Conservation (phyloP, 2,329 filamentous ascomycete species). For the Aureobasidium sp. region DNA sequence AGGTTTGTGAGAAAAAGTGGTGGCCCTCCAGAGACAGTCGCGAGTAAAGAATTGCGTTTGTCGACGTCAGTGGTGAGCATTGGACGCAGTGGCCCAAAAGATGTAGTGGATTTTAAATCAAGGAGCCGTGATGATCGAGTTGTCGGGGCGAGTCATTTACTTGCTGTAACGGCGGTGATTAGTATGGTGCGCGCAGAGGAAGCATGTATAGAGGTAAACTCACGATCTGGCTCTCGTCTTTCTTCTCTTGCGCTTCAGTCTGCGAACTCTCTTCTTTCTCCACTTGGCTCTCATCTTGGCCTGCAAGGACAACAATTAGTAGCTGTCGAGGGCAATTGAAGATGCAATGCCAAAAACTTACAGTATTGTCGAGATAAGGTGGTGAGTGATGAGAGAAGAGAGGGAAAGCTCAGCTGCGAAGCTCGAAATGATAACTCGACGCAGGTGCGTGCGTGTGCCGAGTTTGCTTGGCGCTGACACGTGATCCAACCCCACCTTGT, state of each 20-base stretch:
- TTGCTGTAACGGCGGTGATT: conserved; percentile 23
- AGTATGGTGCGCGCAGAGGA: conserved; percentile 4
- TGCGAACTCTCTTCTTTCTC: conserved; percentile 99
- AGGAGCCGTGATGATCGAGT: conserved; percentile 19
- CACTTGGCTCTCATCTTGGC: conserved; percentile 87
- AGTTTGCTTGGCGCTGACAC: conserved; percentile 14
- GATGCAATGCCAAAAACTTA: conserved; percentile 23
- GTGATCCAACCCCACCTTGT: no score
- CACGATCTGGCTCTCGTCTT: conserved; percentile 98
- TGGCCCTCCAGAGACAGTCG: not conserved
- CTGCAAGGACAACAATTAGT: conserved; percentile 14
- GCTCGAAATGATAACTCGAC: not conserved
- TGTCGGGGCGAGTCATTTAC: conserved; percentile 38
- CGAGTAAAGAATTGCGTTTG: conserved; percentile 7
- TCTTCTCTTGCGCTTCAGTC: conserved; percentile 99
- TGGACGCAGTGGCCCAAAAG: not conserved
- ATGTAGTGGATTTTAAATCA: not conserved
- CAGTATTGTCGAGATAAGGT: conserved; percentile 36
- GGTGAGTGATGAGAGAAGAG: conserved; percentile 28
- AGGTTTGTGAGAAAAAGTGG: conserved; percentile 1
- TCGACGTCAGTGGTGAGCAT: conserved; percentile 5
- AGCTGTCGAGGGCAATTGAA: conserved; percentile 13
- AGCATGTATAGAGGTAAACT: conserved; percentile 33
- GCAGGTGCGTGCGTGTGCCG: not conserved
- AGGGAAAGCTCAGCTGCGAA: conserved; percentile 16